These are phyloP conservation scores for Ganoderma resinaceum DNA, from an alignment of 1,284 basidiomycete species.

Conservation along the genomic window DNA sequence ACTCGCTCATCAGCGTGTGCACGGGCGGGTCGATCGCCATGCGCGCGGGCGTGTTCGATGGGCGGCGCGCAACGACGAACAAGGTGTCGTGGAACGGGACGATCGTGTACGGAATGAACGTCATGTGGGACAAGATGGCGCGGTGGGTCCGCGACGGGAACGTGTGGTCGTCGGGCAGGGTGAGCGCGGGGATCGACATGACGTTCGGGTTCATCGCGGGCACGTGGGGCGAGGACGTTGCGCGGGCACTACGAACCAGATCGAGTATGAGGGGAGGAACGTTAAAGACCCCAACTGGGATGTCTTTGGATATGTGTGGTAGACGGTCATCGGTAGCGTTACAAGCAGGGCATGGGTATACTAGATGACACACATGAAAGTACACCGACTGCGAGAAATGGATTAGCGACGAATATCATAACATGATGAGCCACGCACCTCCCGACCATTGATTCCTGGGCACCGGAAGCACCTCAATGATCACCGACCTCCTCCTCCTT, in stretches of 20 bases:
- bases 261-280: slow-evolving; percentile 12
- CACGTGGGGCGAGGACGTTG: slow-evolving; percentile 1
- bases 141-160: slow-evolving; percentile 6
- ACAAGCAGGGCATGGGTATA: neutral
- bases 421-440: neutral
- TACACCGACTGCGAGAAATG: neutral
- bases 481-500: neutral
- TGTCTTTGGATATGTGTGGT: slow-evolving; percentile 6
- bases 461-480: too few relatives aligned
- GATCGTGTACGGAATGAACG: neutral
- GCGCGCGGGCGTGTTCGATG: slow-evolving; percentile 2
- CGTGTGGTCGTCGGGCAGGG: slow-evolving; percentile 12
- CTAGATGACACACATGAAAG: neutral
- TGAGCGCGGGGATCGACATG: slow-evolving; percentile 5
- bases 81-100: neutral
- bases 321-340: neutral
- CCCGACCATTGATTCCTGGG: neutral
- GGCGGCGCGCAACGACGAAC: slow-evolving; percentile 8
- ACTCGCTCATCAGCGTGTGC: slow-evolving; percentile 13
- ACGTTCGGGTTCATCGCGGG: neutral
- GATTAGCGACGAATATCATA: neutral
- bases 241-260: neutral
- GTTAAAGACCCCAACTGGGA: slow-evolving; percentile 16
- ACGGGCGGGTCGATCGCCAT: neutral
- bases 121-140: neutral